Conservation (phyloP, 306 rosid genomes). For the Macrotyloma uniflorum region DNA sequence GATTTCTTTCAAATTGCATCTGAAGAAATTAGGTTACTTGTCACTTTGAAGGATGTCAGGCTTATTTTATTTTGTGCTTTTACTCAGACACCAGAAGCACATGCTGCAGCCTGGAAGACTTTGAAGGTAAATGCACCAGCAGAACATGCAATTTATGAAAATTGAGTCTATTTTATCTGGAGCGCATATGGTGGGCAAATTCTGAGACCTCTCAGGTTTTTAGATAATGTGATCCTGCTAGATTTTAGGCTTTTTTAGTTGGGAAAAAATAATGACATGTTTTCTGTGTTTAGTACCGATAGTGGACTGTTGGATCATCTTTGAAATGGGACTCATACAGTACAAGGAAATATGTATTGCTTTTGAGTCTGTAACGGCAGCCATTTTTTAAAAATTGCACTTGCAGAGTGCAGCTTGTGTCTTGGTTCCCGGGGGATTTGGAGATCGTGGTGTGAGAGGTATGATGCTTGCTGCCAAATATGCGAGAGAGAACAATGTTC, state of each 20-base stretch:
- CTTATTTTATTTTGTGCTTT: slow-evolving; percentile 34
- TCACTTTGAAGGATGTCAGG: slow-evolving; percentile 13
- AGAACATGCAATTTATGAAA: slow-evolving; percentile 51
- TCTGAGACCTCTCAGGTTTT: not conserved
- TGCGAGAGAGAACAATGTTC: slow-evolving; percentile 95
- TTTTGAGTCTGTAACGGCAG: slow-evolving; percentile 27
- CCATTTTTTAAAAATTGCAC: slow-evolving; percentile 31
- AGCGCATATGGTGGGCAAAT: slow-evolving; percentile 20
- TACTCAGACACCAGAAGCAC: slow-evolving; percentile 84
- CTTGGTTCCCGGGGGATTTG: slow-evolving; percentile 99
- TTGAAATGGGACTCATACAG: slow-evolving; percentile 25
- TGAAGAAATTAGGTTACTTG: slow-evolving; percentile 28
- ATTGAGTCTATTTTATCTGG: slow-evolving; percentile 21
- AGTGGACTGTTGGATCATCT: slow-evolving; percentile 23
- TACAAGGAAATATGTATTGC: slow-evolving; percentile 30
- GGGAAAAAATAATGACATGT: not conserved
- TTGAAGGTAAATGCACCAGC: slow-evolving; percentile 76
- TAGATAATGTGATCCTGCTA: slow-evolving; percentile 15
- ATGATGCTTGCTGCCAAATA: slow-evolving; percentile 97
- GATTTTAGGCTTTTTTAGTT: slow-evolving; percentile 3
- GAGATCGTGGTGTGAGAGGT: slow-evolving; percentile 96
- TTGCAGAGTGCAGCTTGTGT: slow-evolving; percentile 89
- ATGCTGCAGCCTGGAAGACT: slow-evolving; percentile 90
- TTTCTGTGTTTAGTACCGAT: slow-evolving; percentile 27
- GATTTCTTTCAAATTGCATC: slow-evolving; percentile 33